phyloP scores from a whole-genome alignment of 163 green algal genomes.

The Coccomyxa subellipsoidea region DNA sequence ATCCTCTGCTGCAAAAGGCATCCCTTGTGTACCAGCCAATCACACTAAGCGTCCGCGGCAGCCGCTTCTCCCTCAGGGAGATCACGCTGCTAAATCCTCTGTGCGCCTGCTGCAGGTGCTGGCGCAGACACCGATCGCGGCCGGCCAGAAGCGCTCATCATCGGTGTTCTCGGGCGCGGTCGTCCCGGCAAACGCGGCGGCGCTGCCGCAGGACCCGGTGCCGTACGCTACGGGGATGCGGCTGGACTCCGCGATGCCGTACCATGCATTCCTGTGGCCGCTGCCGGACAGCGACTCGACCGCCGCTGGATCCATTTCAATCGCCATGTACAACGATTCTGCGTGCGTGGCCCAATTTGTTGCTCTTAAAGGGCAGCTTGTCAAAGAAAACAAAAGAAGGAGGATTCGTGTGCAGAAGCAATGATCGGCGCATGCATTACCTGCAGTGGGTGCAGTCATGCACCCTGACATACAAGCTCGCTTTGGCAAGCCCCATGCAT shows the following conservation, averaged over 20 bases:
- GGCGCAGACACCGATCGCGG: background rate
- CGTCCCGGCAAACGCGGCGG: background rate
- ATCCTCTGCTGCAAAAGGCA: too few species aligned
- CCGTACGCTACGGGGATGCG: background rate
- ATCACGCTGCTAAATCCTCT: background rate
- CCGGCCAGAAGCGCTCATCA: background rate
- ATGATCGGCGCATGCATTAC: too few species aligned
- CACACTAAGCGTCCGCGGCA: too few species aligned
- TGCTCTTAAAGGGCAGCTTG: background rate
- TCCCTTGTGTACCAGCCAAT: too few species aligned
- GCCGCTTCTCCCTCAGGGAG: too few species aligned
- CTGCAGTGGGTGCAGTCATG: too few species aligned
- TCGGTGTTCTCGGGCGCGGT: background rate
- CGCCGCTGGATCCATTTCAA: background rate
- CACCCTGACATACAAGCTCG: too few species aligned
- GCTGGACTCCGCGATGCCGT: background rate
- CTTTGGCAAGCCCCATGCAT: background rate
- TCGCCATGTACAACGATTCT: background rate
- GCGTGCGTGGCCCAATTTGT: background rate
- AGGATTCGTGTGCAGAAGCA: too few species aligned
- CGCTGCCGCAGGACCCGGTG: background rate
- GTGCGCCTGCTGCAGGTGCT: background rate
- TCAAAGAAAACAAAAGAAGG: too few species aligned
- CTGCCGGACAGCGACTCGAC: background rate
- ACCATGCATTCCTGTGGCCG: conserved; percentile 2